Evolutionary conservation across 2,329 filamentous ascomycete genomes (phyloP).

Genomic region (Furcasterigmium furcatum): DNA sequence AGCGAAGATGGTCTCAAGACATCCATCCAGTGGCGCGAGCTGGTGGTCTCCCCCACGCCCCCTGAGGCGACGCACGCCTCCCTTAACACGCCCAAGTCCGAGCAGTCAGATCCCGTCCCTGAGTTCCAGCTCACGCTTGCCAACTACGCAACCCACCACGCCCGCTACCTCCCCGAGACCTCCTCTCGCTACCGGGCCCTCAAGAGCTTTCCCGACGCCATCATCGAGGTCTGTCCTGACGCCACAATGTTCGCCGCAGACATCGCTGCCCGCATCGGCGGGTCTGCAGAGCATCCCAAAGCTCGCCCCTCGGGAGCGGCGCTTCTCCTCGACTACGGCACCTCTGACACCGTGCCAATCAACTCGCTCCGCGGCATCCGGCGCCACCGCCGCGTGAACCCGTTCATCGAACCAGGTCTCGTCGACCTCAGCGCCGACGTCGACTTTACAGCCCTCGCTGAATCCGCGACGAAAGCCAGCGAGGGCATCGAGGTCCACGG

Average conservation of each 20-base stretch:
- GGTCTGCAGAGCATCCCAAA: slow-evolving; percentile 53
- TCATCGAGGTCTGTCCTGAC: slow-evolving; percentile 90
- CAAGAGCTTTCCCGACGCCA: slow-evolving; percentile 61
- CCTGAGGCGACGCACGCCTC: slow-evolving; percentile 49
- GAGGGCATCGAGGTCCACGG: slow-evolving; percentile 88
- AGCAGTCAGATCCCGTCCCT: slow-evolving; percentile 52
- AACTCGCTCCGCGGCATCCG: slow-evolving; percentile 91
- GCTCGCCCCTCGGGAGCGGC: slow-evolving; percentile 73
- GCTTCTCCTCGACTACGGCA: slow-evolving; percentile 94
- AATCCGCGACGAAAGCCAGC: slow-evolving; percentile 73
- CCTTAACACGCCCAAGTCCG: slow-evolving; percentile 49
- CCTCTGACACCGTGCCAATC: slow-evolving; percentile 70
- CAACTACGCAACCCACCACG: slow-evolving; percentile 73
- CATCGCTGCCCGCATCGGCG: slow-evolving; percentile 83
- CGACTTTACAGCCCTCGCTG: slow-evolving; percentile 84
- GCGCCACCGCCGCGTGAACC: slow-evolving; percentile 70
- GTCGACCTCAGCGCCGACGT: slow-evolving; percentile 92
- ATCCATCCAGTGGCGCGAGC: slow-evolving; percentile 74
- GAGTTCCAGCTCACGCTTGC: slow-evolving; percentile 88
- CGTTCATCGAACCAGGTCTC: slow-evolving; percentile 74
- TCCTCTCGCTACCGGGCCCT: slow-evolving; percentile 77
- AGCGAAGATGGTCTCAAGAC: slow-evolving; percentile 12
- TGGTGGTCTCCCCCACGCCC: slow-evolving; percentile 70
- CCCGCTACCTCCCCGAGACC: slow-evolving; percentile 78
- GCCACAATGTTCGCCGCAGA: slow-evolving; percentile 75